Conservation (phyloP, 139 green algal genomes). For the Chlamydomonas asymmetrica region DNA sequence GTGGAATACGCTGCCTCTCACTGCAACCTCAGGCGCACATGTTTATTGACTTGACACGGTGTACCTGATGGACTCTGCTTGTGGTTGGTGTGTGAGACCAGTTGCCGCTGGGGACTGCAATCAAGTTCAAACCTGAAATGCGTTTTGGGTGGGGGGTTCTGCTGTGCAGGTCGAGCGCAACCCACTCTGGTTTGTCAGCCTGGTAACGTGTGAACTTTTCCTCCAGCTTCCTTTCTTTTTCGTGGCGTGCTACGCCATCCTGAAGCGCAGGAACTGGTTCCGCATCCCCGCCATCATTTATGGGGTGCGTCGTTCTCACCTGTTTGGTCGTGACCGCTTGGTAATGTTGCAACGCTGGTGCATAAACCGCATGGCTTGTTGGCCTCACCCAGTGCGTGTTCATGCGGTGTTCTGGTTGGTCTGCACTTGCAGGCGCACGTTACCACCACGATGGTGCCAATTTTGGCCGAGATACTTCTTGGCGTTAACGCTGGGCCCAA, state of each 20-base stretch:
- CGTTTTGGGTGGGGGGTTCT: background rate
- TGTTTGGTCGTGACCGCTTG: no score
- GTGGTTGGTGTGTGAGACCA: background rate
- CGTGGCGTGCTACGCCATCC: slow-evolving; percentile 58
- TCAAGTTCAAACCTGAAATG: background rate
- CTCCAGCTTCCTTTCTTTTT: slow-evolving; percentile 84
- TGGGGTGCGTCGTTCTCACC: no score
- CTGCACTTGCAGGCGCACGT: no score
- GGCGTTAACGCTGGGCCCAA: slow-evolving; percentile 17
- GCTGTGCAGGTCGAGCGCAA: slow-evolving; percentile 51
- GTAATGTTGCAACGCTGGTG: no score
- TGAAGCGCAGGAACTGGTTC: slow-evolving; percentile 63
- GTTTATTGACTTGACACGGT: background rate
- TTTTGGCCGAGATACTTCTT: slow-evolving; percentile 49
- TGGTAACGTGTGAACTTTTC: slow-evolving; percentile 65
- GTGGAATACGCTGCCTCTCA: background rate
- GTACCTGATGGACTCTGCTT: background rate
- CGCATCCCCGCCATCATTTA: slow-evolving; percentile 74
- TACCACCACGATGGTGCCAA: slow-evolving; percentile 70
- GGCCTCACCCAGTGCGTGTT: no score
- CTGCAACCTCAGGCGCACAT: background rate
- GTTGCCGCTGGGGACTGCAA: background rate
- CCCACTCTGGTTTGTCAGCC: slow-evolving; percentile 67
- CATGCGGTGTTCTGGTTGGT: no score
- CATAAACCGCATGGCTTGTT: no score